These are phyloP conservation scores for Adansonia grandidieri DNA, from an alignment of 441 rosid genomes.

Conservation along the genomic window DNA sequence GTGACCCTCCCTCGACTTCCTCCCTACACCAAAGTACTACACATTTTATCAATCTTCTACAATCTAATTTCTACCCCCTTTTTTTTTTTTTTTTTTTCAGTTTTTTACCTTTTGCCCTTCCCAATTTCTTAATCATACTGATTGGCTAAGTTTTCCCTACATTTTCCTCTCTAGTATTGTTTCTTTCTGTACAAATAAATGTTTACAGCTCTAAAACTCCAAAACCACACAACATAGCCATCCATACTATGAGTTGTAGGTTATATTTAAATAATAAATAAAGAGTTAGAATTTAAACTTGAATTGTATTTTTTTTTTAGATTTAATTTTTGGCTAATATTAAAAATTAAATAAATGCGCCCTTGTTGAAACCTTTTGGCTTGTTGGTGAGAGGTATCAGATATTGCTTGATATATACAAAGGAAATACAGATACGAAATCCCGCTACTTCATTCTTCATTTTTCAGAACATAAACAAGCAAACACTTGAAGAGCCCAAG, in stretches of 20 bases:
- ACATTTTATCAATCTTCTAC: constrained; percentile 23
- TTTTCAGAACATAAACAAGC: neutral
- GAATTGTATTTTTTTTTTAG: no score
- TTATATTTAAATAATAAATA: neutral
- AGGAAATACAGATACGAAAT: neutral
- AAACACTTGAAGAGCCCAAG: neutral
- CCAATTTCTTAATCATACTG: neutral
- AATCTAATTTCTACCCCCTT: constrained; percentile 7
- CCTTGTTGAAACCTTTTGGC: neutral
- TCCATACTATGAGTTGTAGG: neutral
- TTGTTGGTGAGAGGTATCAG: neutral
- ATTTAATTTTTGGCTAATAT: no score
- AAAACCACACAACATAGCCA: neutral
- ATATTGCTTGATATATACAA: neutral
- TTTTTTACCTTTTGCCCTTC: no score
- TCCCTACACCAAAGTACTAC: constrained; percentile 24
- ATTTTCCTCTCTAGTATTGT: neutral
- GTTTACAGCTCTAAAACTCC: neutral
- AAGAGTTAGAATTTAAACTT: no score
- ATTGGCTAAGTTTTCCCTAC: constrained; percentile 5
- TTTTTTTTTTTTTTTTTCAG: neutral
- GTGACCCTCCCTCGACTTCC: constrained; percentile 38
- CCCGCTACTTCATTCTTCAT: neutral
- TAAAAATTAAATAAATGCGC: no score
- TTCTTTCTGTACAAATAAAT: neutral